Percentiles rank a stretch among this genome's conserved stretches.
These are phyloP conservation scores for Xylaria flabelliformis DNA, from an alignment of 495 filamentous ascomycete species.

Conservation along the genomic window DNA sequence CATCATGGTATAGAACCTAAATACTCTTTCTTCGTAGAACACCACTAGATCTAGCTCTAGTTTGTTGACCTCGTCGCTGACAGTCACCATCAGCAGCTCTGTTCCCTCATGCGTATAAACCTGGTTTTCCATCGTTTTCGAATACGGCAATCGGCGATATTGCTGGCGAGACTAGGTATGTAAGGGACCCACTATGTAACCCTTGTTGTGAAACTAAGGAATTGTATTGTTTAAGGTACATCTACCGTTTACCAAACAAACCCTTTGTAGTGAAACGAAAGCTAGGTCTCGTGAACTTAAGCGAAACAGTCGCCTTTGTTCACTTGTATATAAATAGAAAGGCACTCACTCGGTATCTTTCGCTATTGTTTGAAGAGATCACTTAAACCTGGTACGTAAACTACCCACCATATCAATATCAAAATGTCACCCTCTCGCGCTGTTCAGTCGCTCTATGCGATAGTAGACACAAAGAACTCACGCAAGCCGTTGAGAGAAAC, in stretches of 20 bases:
- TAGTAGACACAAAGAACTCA: neutral
- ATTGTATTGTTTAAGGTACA: constrained; percentile 1
- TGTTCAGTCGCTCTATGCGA: neutral
- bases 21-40: no score
- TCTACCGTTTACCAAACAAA: neutral
- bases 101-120: neutral
- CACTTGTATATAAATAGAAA: neutral
- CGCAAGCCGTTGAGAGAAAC: neutral
- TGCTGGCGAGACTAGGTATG: neutral
- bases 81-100: neutral
- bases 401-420: neutral
- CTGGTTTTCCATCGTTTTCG: neutral
- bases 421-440: constrained; percentile 9
- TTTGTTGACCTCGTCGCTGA: no score
- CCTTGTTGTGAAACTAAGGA: neutral
- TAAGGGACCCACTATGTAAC: neutral
- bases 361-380: neutral
- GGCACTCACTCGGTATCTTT: neutral
- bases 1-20: no score
- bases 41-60: no score
- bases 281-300: neutral
- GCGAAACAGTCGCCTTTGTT: neutral
- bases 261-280: neutral
- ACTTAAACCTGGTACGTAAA: neutral
- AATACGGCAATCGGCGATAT: neutral